A percentile compares a stretch with the other conserved stretches of the same genome.
Evolutionary conservation across 306 rosid genomes (phyloP).

Genomic region (Bauhinia variegata): DNA sequence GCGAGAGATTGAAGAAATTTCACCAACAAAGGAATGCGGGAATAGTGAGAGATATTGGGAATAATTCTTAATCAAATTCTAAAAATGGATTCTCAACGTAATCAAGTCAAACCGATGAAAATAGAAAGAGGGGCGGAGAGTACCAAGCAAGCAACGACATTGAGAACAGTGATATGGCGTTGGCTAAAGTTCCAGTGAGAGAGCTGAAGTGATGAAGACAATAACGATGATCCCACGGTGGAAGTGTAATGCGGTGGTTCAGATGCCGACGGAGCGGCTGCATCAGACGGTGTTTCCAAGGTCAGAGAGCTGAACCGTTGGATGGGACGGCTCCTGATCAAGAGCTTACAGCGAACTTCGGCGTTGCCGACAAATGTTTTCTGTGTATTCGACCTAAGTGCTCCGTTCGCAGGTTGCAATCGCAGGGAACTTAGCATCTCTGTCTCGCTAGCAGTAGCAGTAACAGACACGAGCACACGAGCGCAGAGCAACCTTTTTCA

Average conservation of each 20-base stretch:
- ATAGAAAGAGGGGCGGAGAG: not conserved
- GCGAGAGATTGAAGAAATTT: no score
- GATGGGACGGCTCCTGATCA: slow-evolving; percentile 29
- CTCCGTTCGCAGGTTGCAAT: slow-evolving; percentile 44
- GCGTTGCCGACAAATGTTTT: slow-evolving; percentile 22
- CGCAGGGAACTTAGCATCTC: slow-evolving; percentile 53
- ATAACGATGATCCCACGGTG: slow-evolving; percentile 58
- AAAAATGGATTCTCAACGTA: no score
- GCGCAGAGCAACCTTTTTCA: no score
- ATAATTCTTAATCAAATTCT: no score
- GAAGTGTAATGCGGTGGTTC: slow-evolving; percentile 51
- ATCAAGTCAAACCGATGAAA: not conserved
- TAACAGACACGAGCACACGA: no score
- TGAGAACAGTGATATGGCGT: slow-evolving; percentile 73
- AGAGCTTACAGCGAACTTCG: slow-evolving; percentile 25
- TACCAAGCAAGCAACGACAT: slow-evolving; percentile 73
- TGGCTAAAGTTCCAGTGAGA: slow-evolving; percentile 59
- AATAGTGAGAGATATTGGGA: no score
- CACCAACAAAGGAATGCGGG: no score
- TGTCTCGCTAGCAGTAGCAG: not conserved
- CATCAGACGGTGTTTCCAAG: slow-evolving; percentile 37
- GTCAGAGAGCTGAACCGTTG: slow-evolving; percentile 39
- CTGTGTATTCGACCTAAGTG: slow-evolving; percentile 11
- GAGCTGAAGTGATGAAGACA: slow-evolving; percentile 43
- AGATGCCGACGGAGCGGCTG: slow-evolving; percentile 28